Base-by-base conservation (phyloP, 139 green algal species). In the Raphidocelis subcapitata region DNA sequence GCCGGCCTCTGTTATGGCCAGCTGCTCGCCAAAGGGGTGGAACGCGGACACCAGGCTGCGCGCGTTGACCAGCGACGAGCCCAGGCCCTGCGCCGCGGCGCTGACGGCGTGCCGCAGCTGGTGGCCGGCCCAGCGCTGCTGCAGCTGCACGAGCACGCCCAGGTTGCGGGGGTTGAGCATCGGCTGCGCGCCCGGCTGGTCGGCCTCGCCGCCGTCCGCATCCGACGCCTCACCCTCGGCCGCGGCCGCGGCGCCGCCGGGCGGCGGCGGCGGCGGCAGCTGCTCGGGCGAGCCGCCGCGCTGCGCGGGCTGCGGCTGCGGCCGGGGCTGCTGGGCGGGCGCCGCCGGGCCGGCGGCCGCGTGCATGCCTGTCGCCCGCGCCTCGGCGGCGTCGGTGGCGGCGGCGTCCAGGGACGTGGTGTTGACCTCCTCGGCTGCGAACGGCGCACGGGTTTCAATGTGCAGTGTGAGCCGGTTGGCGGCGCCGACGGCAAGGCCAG, bases 21-120 rank as follows among this genome's bases (percentile, higher is more conserved):
- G 69, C 54, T 77, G 61, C 44, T 32, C 10, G 0, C 78, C 78
- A 23, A 84, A 84, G 1, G 78, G 64, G 44, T 84, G 73, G 70
- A 77, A 84, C 0, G 54, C 23, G 1, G 73, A 67, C 23, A 84
- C 73, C 78, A 80, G 73, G 21, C 76, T 66, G 47, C 47, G 59
- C 37, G 74, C 74, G 21, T 18, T 28, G 24, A n/a, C 33, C 0
- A 62, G 46, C 2, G 68, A 0, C 14, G 8, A n/a, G 28, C 65
- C 28, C 65, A 69, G 5, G 0, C 54, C 54, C 46, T 21, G 24
- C 63, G 49, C 31, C 51, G 72, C 72, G 18, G 65, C 63, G 4
- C 51, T 23, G 20, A 52, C 72, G 33, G 54, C 54, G 21, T 66
- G 62, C 10, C 24, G 24, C 35, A 78, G 63, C 52, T 61, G 51